Base-by-base conservation (phyloP, 495 filamentous ascomycete species). In the Neurospora sp. region DNA sequence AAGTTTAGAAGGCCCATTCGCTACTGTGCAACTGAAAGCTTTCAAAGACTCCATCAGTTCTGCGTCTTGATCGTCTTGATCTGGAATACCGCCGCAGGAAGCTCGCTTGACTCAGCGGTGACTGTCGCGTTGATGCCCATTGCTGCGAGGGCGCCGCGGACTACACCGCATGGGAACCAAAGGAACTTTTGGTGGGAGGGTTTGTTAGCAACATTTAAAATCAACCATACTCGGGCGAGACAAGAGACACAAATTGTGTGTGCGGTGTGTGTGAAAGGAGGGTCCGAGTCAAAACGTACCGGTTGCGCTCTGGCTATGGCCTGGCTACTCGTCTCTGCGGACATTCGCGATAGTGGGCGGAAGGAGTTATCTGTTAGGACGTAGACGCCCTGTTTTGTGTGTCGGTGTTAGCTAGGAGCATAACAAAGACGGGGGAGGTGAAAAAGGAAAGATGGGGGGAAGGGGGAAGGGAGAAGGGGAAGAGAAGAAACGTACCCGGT, bases 341-440 rank as follows among this genome's bases (percentile, higher is more conserved):
- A 93, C 94, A 98, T 98, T 48, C 93, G 87, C 12, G 89, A 84
- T 74, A 99, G 91, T 0, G 96, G 94, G 22, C 92, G 90, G 84
- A 99, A 99, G 40, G 90, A 85, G 81, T 94, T 96, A 82, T 99
- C 96, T 16, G 94, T 98, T 20, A 99, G 86, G 42, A 99, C 96
- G 81, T 97, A 99, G 76, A 98, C 93, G 10, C 96, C 96, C 91
- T 94, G 59, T 14, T 71, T 39, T 31, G 61, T 48, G 16, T 27
- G 35, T n/a, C 41, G 42, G 41, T 61, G 44, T 68, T 31, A 72
- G 71, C 42, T 10, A 8, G 18, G 7, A 31, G 14, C 44, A 7
- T 70, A 18, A 40, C 2, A n/a, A n/a, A 18, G 18, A 71, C 37
- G 6, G 1, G 6, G 38, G 16, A 14, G 61, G 12, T 12, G 12